Conservation (phyloP, 1,139 yeast species). For the Nakaseomyces nivariensis region DNA sequence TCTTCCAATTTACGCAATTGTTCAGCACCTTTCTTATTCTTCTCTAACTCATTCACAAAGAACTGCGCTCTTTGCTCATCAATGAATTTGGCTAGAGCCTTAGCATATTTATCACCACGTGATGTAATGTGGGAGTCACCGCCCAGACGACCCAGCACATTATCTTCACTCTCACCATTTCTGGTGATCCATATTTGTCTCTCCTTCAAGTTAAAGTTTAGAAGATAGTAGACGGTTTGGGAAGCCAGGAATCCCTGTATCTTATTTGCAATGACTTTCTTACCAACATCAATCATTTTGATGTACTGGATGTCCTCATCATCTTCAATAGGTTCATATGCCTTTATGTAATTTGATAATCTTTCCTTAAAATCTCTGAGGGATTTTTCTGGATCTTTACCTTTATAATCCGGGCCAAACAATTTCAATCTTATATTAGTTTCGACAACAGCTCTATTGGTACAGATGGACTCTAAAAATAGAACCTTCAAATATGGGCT, state of each 20-base stretch:
- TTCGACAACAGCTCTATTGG: constrained; percentile 67
- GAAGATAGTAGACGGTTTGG: constrained; percentile 80
- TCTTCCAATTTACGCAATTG: neutral
- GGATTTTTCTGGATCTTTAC: constrained; percentile 77
- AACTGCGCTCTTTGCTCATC: constrained; percentile 63
- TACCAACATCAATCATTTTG: constrained; percentile 93
- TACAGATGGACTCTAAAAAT: constrained; percentile 80
- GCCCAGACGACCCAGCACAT: constrained; percentile 76
- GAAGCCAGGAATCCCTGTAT: constrained; percentile 90
- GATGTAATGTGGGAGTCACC: constrained; percentile 78
- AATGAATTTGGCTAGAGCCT: constrained; percentile 66
- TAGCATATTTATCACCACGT: constrained; percentile 67
- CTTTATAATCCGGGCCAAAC: constrained; percentile 85
- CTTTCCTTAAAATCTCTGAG: constrained; percentile 74
- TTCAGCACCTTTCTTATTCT: constrained; percentile 2
- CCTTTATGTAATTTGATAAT: constrained; percentile 73
- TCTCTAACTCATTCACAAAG: constrained; percentile 33
- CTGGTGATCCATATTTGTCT: constrained; percentile 93
- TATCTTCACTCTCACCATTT: constrained; percentile 87
- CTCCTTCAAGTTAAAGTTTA: constrained; percentile 83
- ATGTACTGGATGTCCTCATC: constrained; percentile 75
- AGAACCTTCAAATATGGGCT: constrained; percentile 63
- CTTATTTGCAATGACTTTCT: constrained; percentile 83
- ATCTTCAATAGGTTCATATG: constrained; percentile 83
- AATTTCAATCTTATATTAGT: constrained; percentile 75